Conservation (phyloP, 2,329 filamentous ascomycete species). For the Apiospora saccharicola region DNA sequence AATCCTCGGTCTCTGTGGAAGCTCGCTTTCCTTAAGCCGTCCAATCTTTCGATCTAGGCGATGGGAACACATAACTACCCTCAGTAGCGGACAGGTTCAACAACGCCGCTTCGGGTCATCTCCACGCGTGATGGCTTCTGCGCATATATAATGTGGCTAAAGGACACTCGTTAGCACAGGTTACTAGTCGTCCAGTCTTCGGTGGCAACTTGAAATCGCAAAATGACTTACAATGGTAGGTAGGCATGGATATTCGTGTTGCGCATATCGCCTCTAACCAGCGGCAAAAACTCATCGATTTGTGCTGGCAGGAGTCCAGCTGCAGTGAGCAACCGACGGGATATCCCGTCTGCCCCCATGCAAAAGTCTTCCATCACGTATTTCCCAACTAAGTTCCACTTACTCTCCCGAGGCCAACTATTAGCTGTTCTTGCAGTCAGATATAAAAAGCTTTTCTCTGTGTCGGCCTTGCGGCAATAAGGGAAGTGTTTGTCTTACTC, state of each 20-base stretch:
- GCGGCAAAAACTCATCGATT: neutral
- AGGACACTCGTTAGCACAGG: neutral
- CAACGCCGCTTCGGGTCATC: neutral
- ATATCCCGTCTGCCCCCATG: constrained; percentile 7
- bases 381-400: neutral
- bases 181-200: neutral
- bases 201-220: neutral
- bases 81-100: neutral
- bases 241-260: constrained; percentile 4
- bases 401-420: neutral
- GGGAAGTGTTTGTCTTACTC: neutral
- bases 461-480: neutral
- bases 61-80: neutral
- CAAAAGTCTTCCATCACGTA: neutral
- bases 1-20: neutral
- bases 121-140: neutral
- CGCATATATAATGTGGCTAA: neutral
- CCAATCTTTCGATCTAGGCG: too few species aligned
- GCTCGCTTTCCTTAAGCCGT: neutral
- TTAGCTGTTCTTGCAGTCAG: neutral
- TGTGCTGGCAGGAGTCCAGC: neutral
- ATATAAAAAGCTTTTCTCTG: neutral
- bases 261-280: neutral
- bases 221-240: neutral
- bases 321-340: neutral